A percentile compares a stretch with the other conserved stretches of the same genome.
Evolutionary conservation across 768 basidiomycete species (phyloP).

Genomic region (Pleurotus salmoneostramineus): DNA sequence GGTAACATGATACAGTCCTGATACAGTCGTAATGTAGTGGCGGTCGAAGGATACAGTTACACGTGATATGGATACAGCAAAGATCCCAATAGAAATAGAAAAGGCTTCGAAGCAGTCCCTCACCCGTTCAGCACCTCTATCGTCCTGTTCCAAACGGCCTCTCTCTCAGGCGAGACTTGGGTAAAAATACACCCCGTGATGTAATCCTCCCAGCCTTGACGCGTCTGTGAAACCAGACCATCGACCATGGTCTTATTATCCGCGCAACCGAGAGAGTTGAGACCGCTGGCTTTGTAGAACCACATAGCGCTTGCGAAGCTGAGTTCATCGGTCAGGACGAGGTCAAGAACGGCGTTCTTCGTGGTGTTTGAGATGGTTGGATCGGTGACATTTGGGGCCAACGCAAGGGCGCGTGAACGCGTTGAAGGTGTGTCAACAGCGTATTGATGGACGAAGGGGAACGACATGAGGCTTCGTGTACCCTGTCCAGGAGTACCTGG

Average conservation of each 20-base stretch:
- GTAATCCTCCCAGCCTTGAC: slow-evolving; percentile 4
- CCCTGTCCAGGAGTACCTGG: slow-evolving; percentile 7
- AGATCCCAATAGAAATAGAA: not conserved
- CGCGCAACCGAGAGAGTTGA: not conserved
- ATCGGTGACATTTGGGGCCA: not conserved
- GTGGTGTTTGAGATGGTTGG: not conserved
- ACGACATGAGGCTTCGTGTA: slow-evolving; percentile 7
- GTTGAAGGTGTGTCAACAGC: slow-evolving; percentile 2
- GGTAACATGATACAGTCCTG: too few species aligned
- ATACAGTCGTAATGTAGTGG: too few species aligned
- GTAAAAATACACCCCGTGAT: slow-evolving; percentile 5
- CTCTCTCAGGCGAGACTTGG: not conserved
- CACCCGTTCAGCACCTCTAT: not conserved
- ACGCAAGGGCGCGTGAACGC: not conserved
- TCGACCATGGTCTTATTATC: not conserved
- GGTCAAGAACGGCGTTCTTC: slow-evolving; percentile 4
- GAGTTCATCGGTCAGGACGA: slow-evolving; percentile 4
- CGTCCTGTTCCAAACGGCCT: slow-evolving; percentile 2
- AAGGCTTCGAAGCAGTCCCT: not conserved
- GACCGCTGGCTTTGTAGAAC: slow-evolving; percentile 6
- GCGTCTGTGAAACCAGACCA: slow-evolving; percentile 1
- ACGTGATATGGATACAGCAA: not conserved
- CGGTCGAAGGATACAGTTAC: not conserved
- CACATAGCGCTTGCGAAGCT: slow-evolving; percentile 9
- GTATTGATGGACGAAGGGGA: slow-evolving; percentile 5